A percentile compares a stretch with the other conserved stretches of the same genome.
These are phyloP conservation scores for Moringa oleifera DNA, from an alignment of 345 rosid genomes.

Conservation along the genomic window DNA sequence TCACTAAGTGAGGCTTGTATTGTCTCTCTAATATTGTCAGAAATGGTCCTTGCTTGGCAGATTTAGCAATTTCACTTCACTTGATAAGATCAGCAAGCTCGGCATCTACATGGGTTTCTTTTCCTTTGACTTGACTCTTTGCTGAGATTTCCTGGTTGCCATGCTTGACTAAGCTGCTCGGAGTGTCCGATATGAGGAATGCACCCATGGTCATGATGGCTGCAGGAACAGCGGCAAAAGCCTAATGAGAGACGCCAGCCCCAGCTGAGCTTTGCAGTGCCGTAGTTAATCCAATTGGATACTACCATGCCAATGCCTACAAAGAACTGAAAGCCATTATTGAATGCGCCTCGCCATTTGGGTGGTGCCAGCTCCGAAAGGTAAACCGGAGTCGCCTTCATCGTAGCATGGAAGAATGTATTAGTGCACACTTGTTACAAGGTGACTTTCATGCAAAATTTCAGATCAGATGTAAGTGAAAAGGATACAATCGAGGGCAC, in stretches of 20 bases:
- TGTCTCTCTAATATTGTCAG: constrained; percentile 54
- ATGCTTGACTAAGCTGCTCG: constrained; percentile 61
- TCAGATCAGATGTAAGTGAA: too few species aligned
- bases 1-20: constrained; percentile 65
- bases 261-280: constrained; percentile 43
- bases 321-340: constrained; percentile 75
- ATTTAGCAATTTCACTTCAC: constrained; percentile 40
- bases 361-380: constrained; percentile 83
- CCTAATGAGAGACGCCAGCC: constrained; percentile 89
- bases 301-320: constrained; percentile 62
- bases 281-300: constrained; percentile 59
- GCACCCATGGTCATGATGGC: constrained; percentile 65
- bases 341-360: constrained; percentile 87
- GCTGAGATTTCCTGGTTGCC: constrained; percentile 48
- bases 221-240: constrained; percentile 64
- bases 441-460: too few species aligned
- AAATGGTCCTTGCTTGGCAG: constrained; percentile 45
- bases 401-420: too few species aligned
- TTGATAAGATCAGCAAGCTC: constrained; percentile 53
- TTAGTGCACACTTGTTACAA: too few species aligned
- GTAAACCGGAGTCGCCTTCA: constrained; percentile 79
- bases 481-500: too few species aligned
- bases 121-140: constrained; percentile 46
- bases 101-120: constrained; percentile 31
- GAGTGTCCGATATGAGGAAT: constrained; percentile 64